Conservation (phyloP, 2,329 filamentous ascomycete species). For the Ophiosphaerella korrae region DNA sequence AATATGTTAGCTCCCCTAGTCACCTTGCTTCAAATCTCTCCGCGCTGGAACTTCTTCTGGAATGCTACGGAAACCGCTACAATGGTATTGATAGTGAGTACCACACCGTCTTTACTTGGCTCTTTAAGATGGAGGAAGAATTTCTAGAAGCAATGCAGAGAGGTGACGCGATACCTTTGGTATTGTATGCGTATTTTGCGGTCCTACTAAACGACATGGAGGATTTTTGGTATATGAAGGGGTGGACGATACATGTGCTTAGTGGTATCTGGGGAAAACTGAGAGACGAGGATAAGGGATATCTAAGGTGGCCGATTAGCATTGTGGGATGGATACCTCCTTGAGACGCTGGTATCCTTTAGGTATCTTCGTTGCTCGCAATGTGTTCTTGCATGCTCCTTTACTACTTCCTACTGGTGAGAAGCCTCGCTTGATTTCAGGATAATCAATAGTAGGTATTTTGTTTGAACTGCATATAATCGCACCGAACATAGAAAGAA, state of each 20-base stretch:
- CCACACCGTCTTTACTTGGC: slow-evolving; percentile 33
- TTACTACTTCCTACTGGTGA: too few species aligned
- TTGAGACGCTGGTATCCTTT: too few species aligned
- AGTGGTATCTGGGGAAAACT: slow-evolving; percentile 22
- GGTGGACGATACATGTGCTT: slow-evolving; percentile 38
- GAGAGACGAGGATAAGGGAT: too few species aligned
- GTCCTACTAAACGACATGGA: slow-evolving; percentile 35
- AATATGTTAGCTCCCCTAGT: slow-evolving; percentile 3
- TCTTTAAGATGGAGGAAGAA: slow-evolving; percentile 29
- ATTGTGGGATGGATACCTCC: too few species aligned
- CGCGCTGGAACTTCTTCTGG: slow-evolving; percentile 20
- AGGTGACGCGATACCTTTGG: slow-evolving; percentile 24
- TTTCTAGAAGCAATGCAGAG: slow-evolving; percentile 31
- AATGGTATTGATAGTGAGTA: slow-evolving; percentile 28
- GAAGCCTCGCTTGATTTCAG: too few species aligned
- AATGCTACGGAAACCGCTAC: slow-evolving; percentile 31
- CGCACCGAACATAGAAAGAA: too few species aligned
- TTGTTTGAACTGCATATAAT: too few species aligned
- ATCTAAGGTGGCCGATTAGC: too few species aligned
- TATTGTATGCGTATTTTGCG: slow-evolving; percentile 35
- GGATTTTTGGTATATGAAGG: slow-evolving; percentile 38
- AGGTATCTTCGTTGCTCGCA: too few species aligned
- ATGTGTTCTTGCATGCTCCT: too few species aligned
- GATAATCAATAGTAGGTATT: too few species aligned
- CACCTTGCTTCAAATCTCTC: slow-evolving; percentile 8